A percentile compares a stretch with the other conserved stretches of the same genome.
phyloP scores from a whole-genome alignment of 2,329 filamentous ascomycete genomes.

The Annulohypoxylon truncatum region DNA sequence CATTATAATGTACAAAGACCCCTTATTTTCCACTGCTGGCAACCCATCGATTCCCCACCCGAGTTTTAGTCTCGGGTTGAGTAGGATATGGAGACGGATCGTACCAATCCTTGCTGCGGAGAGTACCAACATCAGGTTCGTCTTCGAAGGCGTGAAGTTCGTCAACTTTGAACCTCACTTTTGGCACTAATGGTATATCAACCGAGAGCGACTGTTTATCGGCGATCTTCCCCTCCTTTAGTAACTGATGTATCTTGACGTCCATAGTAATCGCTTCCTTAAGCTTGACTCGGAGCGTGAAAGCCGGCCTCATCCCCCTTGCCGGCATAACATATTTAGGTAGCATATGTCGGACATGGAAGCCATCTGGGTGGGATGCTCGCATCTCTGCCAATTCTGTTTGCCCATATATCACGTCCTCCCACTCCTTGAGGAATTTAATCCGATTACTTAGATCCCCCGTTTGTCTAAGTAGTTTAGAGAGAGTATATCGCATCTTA shows the following conservation, averaged over 20 bases:
- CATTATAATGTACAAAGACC: conserved; percentile 2
- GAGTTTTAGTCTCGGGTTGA: not conserved
- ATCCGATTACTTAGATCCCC: conserved; percentile 1
- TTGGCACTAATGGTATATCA: conserved; percentile 40
- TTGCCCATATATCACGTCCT: conserved; percentile 46
- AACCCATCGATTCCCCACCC: not conserved
- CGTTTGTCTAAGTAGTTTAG: conserved; percentile 30
- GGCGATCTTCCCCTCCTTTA: conserved; percentile 31
- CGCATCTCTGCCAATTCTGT: conserved; percentile 39
- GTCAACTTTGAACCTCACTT: not conserved
- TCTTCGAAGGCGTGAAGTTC: not conserved
- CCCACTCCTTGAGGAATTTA: conserved; percentile 44
- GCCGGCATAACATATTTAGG: conserved; percentile 34
- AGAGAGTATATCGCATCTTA: conserved; percentile 42
- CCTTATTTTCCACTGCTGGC: not conserved
- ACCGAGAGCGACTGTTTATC: conserved; percentile 41
- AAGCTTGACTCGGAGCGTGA: conserved; percentile 40
- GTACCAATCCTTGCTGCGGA: not conserved
- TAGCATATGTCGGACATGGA: conserved; percentile 24
- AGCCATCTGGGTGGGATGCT: not conserved
- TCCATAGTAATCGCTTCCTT: conserved; percentile 46
- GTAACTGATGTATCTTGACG: conserved; percentile 39
- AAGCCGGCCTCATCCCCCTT: conserved; percentile 21
- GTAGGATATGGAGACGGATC: not conserved
- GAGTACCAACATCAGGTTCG: not conserved